Conservation (phyloP, 2,329 filamentous ascomycete genomes). For the Chrysoporthe austroafricana region DNA sequence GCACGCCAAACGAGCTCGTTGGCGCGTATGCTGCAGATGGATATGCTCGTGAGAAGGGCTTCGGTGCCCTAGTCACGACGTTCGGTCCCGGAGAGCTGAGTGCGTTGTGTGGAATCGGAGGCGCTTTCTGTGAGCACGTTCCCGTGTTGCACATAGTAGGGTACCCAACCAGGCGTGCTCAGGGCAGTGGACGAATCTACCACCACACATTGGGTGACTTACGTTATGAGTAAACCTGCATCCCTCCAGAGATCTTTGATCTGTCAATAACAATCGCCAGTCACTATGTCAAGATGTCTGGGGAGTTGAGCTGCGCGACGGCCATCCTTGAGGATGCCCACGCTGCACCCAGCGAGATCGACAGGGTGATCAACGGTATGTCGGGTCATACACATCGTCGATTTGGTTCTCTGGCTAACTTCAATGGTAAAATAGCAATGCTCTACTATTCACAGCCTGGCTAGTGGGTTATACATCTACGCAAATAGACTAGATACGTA, state of each 20-base stretch:
- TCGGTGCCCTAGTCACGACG: slow-evolving; percentile 60
- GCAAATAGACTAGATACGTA: background rate
- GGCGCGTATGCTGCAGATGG: slow-evolving; percentile 65
- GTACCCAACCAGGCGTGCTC: slow-evolving; percentile 34
- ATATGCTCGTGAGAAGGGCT: slow-evolving; percentile 62
- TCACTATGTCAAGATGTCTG: slow-evolving; percentile 66
- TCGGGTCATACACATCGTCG: background rate
- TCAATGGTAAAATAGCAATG: background rate
- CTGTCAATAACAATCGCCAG: slow-evolving; percentile 45
- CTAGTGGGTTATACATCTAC: background rate
- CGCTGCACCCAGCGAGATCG: slow-evolving; percentile 61
- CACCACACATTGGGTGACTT: slow-evolving; percentile 63
- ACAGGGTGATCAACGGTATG: slow-evolving; percentile 59
- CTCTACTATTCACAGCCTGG: background rate
- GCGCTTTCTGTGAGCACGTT: slow-evolving; percentile 59
- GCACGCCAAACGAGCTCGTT: slow-evolving; percentile 59
- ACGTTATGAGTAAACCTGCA: slow-evolving; percentile 41
- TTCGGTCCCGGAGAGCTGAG: slow-evolving; percentile 62
- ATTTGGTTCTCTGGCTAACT: background rate
- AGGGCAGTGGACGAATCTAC: slow-evolving; percentile 34
- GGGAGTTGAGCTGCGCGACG: slow-evolving; percentile 59
- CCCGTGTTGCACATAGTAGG: slow-evolving; percentile 58
- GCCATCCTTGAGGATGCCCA: slow-evolving; percentile 59
- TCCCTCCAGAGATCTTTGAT: background rate
- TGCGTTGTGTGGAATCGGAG: slow-evolving; percentile 60